phyloP scores from a whole-genome alignment of 768 basidiomycete species.

The Sarcomyxa edulis region DNA sequence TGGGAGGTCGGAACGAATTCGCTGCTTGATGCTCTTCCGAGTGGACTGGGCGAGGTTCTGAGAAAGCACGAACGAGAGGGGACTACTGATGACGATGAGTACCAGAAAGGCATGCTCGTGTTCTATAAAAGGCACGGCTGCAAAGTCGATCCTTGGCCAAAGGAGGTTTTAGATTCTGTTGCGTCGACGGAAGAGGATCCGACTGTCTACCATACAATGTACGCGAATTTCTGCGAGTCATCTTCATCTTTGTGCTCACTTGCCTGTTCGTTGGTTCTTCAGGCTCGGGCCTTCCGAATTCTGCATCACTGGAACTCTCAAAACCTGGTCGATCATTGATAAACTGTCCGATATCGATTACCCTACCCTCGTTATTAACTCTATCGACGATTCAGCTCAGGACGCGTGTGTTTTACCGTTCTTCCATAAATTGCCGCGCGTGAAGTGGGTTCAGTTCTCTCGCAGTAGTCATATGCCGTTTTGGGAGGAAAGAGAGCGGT shows the following conservation, averaged over 20 bases:
- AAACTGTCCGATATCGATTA: constrained; percentile 35
- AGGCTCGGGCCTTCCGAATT: constrained; percentile 38
- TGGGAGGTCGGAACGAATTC: constrained; percentile 28
- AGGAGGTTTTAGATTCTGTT: constrained; percentile 27
- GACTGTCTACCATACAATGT: constrained; percentile 47
- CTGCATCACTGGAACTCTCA: constrained; percentile 31
- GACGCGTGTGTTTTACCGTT: constrained; percentile 30
- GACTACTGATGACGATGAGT: constrained; percentile 38
- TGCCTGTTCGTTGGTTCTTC: neutral
- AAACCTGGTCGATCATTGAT: constrained; percentile 40
- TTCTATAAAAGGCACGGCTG: constrained; percentile 42
- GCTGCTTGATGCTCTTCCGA: constrained; percentile 30
- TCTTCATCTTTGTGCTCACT: constrained; percentile 3
- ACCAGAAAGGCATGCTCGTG: constrained; percentile 32
- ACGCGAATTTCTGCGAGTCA: constrained; percentile 13
- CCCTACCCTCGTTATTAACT: constrained; percentile 37
- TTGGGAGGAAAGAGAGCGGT: constrained; percentile 36
- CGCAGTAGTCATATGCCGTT: constrained; percentile 37
- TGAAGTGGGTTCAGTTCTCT: constrained; percentile 40
- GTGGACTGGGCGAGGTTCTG: constrained; percentile 32
- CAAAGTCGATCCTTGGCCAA: constrained; percentile 38
- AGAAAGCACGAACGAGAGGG: constrained; percentile 39
- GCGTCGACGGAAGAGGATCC: constrained; percentile 33
- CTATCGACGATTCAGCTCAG: constrained; percentile 33
- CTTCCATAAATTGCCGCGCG: constrained; percentile 31